Evolutionary conservation across 2,329 filamentous ascomycete genomes (phyloP), one percentile per base, ranked within the genome.

Genomic region (Claviceps maximensis): DNA sequence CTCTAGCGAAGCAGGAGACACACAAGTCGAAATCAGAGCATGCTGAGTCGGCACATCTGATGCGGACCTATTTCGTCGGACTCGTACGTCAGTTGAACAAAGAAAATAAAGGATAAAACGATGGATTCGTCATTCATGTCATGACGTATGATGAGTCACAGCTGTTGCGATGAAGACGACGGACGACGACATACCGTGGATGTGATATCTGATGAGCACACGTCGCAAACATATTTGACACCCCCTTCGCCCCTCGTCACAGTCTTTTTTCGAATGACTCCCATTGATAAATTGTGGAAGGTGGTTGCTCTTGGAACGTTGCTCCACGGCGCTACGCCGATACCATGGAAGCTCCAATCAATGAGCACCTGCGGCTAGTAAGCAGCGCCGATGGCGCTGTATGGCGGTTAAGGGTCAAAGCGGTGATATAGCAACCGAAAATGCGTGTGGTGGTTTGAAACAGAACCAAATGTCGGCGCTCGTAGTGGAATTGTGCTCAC

Each of bases 1-100:
- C 91, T 58, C 86, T 83, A 36, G 88, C 79, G 69, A 98, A 98
- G 70, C 93, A 98, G 52, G 88, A 85, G 40, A 98, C 93, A 67
- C 93, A 98, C 51, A 98, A 83, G 66, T 98, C 93, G 67, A 96
- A 98, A 63, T 98, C 93, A 64, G 85, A 86, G 68, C 93, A 98
- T 52, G 79, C 77, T 51, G 80, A 67, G 64, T 89, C 82, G 51
- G 90, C 90, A 70, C 93, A 98, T 67, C 89, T 80, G 69, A 98
- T 97, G 60, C 93, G 89, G 58, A 98, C 89, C 89, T 95, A 55
- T 5, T 36, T 36, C 41, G 29, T 56, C 48, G 54, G 54, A 51
- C 52, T 49, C 40, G 25, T 48, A 52, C 47, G 56, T 59, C 53
- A 60, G 59, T 45, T 38, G 2, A n/a, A 8, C 8, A 38, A n/a